Percentiles rank a stretch among this genome's conserved stretches.
These are phyloP conservation scores for Candida sp. DNA, from an alignment of 1,139 yeast species.

Conservation along the genomic window DNA sequence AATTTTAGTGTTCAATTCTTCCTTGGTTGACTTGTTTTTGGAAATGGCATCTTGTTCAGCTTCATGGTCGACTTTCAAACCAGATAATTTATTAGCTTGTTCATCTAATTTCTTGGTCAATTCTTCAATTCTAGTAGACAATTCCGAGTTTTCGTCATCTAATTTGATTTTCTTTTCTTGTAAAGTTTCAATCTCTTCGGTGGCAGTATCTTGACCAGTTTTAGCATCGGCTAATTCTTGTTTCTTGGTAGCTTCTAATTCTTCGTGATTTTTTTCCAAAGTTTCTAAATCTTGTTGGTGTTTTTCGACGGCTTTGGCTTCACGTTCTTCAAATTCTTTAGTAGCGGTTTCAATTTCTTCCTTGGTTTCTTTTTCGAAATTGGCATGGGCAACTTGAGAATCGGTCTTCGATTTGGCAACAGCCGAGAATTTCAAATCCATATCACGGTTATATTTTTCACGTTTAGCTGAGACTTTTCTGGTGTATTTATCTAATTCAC, in stretches of 20 bases:
- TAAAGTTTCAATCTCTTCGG: conserved; percentile 42
- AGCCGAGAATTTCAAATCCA: conserved; percentile 31
- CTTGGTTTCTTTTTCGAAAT: conserved; percentile 36
- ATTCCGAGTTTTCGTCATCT: conserved; percentile 43
- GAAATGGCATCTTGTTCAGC: conserved; percentile 38
- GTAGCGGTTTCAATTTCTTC: conserved; percentile 45
- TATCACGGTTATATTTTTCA: conserved; percentile 36
- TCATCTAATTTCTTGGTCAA: conserved; percentile 39
- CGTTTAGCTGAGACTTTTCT: conserved; percentile 38
- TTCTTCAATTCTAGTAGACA: conserved; percentile 36
- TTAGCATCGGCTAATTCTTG: conserved; percentile 50
- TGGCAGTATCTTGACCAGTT: conserved; percentile 42
- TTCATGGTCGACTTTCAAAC: conserved; percentile 35
- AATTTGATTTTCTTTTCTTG: conserved; percentile 40
- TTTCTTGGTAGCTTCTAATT: conserved; percentile 45
- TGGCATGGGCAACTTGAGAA: conserved; percentile 22
- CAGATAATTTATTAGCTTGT: conserved; percentile 38
- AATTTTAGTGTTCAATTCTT: conserved; percentile 38
- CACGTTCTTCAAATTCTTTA: conserved; percentile 44
- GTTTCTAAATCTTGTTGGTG: conserved; percentile 46
- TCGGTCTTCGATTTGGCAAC: conserved; percentile 22
- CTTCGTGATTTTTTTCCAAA: conserved; percentile 42
- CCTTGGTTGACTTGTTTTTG: conserved; percentile 33
- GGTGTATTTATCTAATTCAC: conserved; percentile 40
- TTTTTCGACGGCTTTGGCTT: conserved; percentile 43